Conservation (phyloP, 257 asterid genomes). For the Ilex aquifolium region DNA sequence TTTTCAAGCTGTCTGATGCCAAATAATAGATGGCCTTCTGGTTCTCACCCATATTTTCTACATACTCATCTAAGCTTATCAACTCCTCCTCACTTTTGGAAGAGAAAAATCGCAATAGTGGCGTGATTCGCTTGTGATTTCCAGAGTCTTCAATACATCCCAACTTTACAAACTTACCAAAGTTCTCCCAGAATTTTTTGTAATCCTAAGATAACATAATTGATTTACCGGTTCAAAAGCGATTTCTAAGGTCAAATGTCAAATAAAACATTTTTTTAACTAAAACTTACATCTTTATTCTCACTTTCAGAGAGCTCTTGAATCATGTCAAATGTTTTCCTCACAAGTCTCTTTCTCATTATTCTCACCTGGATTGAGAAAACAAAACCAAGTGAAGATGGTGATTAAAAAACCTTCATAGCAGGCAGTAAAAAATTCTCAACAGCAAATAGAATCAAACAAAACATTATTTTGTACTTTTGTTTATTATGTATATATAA, state of each 20-base stretch:
- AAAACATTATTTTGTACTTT: not conserved
- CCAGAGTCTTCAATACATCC: conserved; percentile 98
- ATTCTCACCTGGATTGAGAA: conserved; percentile 70
- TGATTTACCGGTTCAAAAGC: not conserved
- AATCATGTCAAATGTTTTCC: conserved; percentile 98
- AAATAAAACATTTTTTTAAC: not conserved
- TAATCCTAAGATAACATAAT: conserved; percentile 55
- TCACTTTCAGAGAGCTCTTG: conserved; percentile 95
- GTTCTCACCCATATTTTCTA: conserved; percentile 93
- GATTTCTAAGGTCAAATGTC: no score
- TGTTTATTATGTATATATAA: not conserved
- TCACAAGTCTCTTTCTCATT: conserved; percentile 93
- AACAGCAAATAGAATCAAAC: not conserved
- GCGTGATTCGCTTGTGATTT: conserved; percentile 82
- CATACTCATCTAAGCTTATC: conserved; percentile 83
- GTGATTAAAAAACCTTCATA: not conserved
- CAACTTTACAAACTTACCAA: conserved; percentile 84
- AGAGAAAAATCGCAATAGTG: conserved; percentile 77
- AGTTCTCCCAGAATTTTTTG: conserved; percentile 97
- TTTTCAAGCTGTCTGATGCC: conserved; percentile 94
- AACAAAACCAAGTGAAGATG: not conserved
- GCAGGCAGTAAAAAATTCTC: not conserved
- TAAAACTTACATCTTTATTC: conserved; percentile 66
- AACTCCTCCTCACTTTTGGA: conserved; percentile 88
- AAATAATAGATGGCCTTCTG: conserved; percentile 89